Evolutionary conservation across 257 asterid species (phyloP), one percentile per base, ranked within the genome.

Genomic region (Leptodermis oblonga): DNA sequence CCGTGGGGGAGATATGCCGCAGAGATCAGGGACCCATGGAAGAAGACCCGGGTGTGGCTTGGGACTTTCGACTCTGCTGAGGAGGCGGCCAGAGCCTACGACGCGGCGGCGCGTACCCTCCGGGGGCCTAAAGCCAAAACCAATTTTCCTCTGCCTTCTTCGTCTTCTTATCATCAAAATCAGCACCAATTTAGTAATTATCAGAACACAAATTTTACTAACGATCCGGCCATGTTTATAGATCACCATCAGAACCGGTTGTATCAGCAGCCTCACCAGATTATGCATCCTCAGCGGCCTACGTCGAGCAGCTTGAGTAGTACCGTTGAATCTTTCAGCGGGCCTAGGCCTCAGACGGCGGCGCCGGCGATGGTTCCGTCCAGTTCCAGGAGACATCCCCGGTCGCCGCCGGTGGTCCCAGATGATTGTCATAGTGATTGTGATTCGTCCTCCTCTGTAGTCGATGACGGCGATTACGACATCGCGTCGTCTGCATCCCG

Each of bases 31-130:
- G 92, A 88, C 82, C 95, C 95, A 1, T 79, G 82, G 83, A 86
- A 88, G 80, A 88, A 88, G 74, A 74, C 88, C 0, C 79, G 95
- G 31, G 92, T 88, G 14, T 88, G 95, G 95, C 84, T 88, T 4
- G 95, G 95, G 20, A 88, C 95, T 49, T 88, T 88, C 43, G 92
- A 88, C 74, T 88, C 92, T 14, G 95, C 95, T 2, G 92, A 86
- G 69, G 90, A 81, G 39, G 95, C 95, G 26, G 95, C 95, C 0
- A 81, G 88, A 20, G 95, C 95, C 33, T 88, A 86, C 65, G 95
- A 86, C 70, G 71, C 83, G 60, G 95, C 95, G 18, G 92, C 95
- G 0, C 87, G 84, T 63, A 67, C 85, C 0, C 85, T 88, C 53
- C 88, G 92, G 11, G 92, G 92, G 0, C 81, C 81, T 9, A 88